These are phyloP conservation scores for Thyridium curvatum DNA, from an alignment of 2,329 filamentous ascomycete genomes.

Conservation along the genomic window DNA sequence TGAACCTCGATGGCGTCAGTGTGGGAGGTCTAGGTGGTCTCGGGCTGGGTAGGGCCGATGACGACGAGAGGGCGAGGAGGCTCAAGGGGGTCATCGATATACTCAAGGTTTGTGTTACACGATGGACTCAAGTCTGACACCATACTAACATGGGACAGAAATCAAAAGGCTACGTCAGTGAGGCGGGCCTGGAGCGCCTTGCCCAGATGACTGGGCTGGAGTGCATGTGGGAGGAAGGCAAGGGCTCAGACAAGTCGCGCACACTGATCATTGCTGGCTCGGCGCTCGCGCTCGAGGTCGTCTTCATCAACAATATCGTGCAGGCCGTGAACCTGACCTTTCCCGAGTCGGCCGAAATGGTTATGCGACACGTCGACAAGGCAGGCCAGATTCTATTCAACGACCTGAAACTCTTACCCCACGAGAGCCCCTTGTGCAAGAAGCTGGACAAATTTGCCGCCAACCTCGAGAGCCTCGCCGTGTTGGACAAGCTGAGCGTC, in stretches of 20 bases:
- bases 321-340: conserved; percentile 58
- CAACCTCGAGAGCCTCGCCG: conserved; percentile 65
- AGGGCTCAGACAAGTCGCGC: conserved; percentile 40
- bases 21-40: conserved; percentile 39
- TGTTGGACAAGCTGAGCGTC: conserved; percentile 65
- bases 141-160: conserved; percentile 22
- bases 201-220: conserved; percentile 63
- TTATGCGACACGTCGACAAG: conserved; percentile 52
- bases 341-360: conserved; percentile 49
- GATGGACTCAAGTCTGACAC: not conserved
- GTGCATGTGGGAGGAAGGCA: conserved; percentile 50
- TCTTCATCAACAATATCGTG: conserved; percentile 55
- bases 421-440: conserved; percentile 62
- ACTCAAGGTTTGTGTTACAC: conserved; percentile 35
- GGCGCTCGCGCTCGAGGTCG: conserved; percentile 55
- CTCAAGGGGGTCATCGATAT: conserved; percentile 44
- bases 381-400: conserved; percentile 60
- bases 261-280: conserved; percentile 57
- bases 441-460: conserved; percentile 63
- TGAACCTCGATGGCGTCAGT: conserved; percentile 44
- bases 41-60: conserved; percentile 31
- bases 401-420: conserved; percentile 54
- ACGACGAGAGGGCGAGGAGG: conserved; percentile 50
- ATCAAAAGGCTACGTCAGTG: conserved; percentile 60
- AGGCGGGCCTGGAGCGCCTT: conserved; percentile 67